These are phyloP conservation scores for Tricholoma furcatifolium DNA, from an alignment of 768 basidiomycete genomes.

Conservation along the genomic window DNA sequence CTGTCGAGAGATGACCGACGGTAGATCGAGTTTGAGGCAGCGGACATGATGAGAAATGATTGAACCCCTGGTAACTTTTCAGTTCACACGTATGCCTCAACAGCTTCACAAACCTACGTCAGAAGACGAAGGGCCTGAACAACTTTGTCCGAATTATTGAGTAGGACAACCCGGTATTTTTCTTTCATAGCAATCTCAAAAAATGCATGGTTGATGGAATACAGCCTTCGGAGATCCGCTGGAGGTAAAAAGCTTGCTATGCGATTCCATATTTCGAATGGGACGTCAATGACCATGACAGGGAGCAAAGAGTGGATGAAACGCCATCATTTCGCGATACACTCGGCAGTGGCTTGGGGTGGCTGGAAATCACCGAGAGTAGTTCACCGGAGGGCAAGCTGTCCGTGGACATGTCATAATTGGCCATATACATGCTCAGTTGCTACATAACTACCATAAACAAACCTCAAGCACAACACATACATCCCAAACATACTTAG, in stretches of 20 bases:
- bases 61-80: background rate
- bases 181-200: conserved; percentile 20
- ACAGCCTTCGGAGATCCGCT: background rate
- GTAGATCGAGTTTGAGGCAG: background rate
- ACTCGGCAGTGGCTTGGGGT: conserved; percentile 6
- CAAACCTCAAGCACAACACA: conserved; percentile 1
- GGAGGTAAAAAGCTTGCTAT: conserved; percentile 4
- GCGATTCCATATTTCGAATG: conserved; percentile 6
- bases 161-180: conserved; percentile 14
- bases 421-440: conserved; percentile 18
- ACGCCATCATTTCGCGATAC: conserved; percentile 9
- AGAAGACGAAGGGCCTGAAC: background rate
- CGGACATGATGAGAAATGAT: conserved; percentile 1
- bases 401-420: conserved; percentile 18
- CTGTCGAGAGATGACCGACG: background rate
- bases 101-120: background rate
- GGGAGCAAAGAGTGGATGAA: background rate
- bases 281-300: background rate
- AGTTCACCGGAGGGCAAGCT: conserved; percentile 12
- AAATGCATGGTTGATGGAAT: conserved; percentile 8
- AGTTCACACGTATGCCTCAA: background rate
- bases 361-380: conserved; percentile 3
- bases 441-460: conserved; percentile 17
- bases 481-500: conserved; percentile 27
- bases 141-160: background rate